Evolutionary conservation across 1,284 basidiomycete species (phyloP), one percentile per base, ranked within the genome.

Genomic region (Moesziomyces sp.): DNA sequence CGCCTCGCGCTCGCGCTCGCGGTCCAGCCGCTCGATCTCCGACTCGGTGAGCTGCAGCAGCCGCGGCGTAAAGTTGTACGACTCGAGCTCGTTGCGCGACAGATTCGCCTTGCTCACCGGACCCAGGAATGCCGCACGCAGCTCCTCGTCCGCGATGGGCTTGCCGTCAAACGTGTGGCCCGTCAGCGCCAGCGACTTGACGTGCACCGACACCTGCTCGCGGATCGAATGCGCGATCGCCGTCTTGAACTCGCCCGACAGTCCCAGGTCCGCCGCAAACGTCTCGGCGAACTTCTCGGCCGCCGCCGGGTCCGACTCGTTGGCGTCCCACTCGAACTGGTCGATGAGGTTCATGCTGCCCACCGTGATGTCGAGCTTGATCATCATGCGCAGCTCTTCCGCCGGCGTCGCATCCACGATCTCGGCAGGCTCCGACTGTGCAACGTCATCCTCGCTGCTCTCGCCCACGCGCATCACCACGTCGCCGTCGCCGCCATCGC

Each of bases 281-380:
- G 91, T 87, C 73, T 92, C 91, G 9, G 96, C 94, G 85, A 99
- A 99, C 53, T 91, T 90, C 85, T 99, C 97, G 0, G 96, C 94
- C 1, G 92, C 91, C 1, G 92, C 90, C 50, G 88, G 87, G 38
- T 88, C 87, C 73, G 91, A 91, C 52, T 72, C 70, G 79, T 91
- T 91, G 47, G 98, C 86, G 85, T 99, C 96, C 97, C 97, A 99
- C 84, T 99, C 97, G 82, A 99, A 97, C 81, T 95, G 93, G 85
- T 99, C 97, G 56, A 94, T 91, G 28, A 99, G 88, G 84, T 97
- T 95, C 86, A 95, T 90, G 19, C 91, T 90, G 34, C 94, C 95
- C 56, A 95, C 92, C 53, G 94, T 93, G 84, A 99, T 94, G 85
- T 99, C 97, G 68, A 99, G 88, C 92, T 93, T 95, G 87, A 97